Evolutionary conservation across 179 eudicot species (phyloP).

Genomic region (Dionaea muscipula): DNA sequence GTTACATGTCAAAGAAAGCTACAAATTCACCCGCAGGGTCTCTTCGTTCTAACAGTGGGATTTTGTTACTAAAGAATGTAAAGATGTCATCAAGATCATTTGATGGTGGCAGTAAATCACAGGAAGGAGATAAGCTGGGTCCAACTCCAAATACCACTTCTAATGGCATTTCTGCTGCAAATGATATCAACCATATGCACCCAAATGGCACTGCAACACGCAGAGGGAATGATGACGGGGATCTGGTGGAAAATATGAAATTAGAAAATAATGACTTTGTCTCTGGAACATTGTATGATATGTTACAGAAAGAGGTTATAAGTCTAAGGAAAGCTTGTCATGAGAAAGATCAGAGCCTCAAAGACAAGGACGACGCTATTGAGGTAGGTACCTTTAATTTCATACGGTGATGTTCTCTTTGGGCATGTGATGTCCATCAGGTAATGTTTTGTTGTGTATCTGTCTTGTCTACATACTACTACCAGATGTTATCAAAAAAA

Average conservation of each 20-base stretch:
- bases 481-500: conserved; percentile 70
- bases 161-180: conserved; percentile 11
- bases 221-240: conserved; percentile 22
- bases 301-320: conserved; percentile 61
- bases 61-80: conserved; percentile 26
- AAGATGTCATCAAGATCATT: conserved; percentile 31
- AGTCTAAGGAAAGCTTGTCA: conserved; percentile 45
- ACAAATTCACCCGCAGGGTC: conserved; percentile 27
- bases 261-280: conserved; percentile 39
- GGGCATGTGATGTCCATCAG: not conserved
- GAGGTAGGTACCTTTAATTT: conserved; percentile 29
- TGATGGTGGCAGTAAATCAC: conserved; percentile 30
- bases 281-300: conserved; percentile 58
- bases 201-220: conserved; percentile 10
- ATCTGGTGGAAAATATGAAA: conserved; percentile 19
- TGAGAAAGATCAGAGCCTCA: conserved; percentile 57
- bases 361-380: conserved; percentile 59
- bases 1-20: conserved; percentile 31
- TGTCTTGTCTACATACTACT: conserved; percentile 2
- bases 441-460: not conserved
- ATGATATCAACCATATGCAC: conserved; percentile 16
- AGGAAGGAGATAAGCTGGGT: conserved; percentile 21
- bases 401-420: not conserved
- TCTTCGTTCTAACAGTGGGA: conserved; percentile 19
- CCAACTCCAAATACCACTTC: conserved; percentile 6